Conservation (phyloP, 805 yeast genomes). For the Candida nemodendra region DNA sequence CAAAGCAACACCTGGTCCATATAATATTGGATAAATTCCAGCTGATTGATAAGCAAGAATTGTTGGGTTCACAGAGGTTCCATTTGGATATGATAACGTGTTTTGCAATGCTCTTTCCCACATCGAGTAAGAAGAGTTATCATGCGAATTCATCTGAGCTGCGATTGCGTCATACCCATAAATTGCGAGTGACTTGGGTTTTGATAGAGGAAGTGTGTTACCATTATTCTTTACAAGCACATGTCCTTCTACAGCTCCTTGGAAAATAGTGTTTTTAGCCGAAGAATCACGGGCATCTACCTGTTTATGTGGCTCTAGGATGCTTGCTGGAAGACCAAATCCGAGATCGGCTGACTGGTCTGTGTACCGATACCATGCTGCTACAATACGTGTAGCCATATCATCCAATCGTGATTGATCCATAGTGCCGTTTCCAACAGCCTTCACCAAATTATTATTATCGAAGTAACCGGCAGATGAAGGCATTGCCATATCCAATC, state of each 20-base stretch:
- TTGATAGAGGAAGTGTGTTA: slow-evolving; percentile 51
- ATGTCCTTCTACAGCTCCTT: slow-evolving; percentile 57
- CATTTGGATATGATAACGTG: slow-evolving; percentile 10
- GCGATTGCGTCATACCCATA: slow-evolving; percentile 19
- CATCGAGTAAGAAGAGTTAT: slow-evolving; percentile 1
- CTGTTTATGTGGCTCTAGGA: slow-evolving; percentile 52
- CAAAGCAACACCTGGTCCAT: slow-evolving; percentile 23
- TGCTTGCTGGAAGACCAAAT: slow-evolving; percentile 47
- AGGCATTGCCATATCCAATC: slow-evolving; percentile 68
- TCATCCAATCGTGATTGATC: slow-evolving; percentile 55
- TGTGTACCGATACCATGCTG: slow-evolving; percentile 51
- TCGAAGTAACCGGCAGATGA: slow-evolving; percentile 50
- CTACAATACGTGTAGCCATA: slow-evolving; percentile 60
- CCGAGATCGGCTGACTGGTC: slow-evolving; percentile 35
- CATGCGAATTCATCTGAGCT: slow-evolving; percentile 1
- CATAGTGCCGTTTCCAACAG: slow-evolving; percentile 54
- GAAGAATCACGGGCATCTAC: slow-evolving; percentile 50
- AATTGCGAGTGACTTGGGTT: slow-evolving; percentile 43
- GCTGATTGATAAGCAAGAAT: slow-evolving; percentile 8
- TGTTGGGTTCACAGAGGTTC: slow-evolving; percentile 4
- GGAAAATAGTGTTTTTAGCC: slow-evolving; percentile 47
- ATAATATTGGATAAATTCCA: not conserved
- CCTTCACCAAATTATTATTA: slow-evolving; percentile 50
- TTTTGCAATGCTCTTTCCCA: slow-evolving; percentile 10
- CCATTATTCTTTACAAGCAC: slow-evolving; percentile 54